A percentile compares a stretch with the other conserved stretches of the same genome.
phyloP scores from a whole-genome alignment of 805 yeast genomes.

The Wickerhamomyces canadensis region DNA sequence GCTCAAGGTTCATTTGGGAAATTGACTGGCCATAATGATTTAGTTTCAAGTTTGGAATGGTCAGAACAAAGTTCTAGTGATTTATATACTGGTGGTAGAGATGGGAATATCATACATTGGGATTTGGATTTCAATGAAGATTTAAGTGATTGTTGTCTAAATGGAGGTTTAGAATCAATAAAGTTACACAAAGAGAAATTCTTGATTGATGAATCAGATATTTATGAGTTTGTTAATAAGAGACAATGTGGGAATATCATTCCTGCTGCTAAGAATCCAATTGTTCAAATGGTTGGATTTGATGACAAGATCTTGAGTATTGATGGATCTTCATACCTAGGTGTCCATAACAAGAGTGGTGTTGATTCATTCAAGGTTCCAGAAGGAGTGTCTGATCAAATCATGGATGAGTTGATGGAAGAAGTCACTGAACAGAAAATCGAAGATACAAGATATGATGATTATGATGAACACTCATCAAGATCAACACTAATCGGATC shows the following conservation, averaged over 20 bases:
- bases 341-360: constrained; percentile 40
- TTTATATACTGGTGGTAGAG: constrained; percentile 58
- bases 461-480: constrained; percentile 1
- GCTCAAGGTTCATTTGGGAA: constrained; percentile 45
- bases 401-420: constrained; percentile 19
- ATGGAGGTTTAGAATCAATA: constrained; percentile 41
- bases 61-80: constrained; percentile 39
- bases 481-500: constrained; percentile 9
- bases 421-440: constrained; percentile 6
- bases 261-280: constrained; percentile 51
- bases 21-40: constrained; percentile 51
- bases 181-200: constrained; percentile 26
- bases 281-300: constrained; percentile 40
- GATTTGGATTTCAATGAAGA: constrained; percentile 38
- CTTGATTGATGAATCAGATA: constrained; percentile 17
- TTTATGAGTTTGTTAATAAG: constrained; percentile 30
- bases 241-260: constrained; percentile 58
- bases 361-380: constrained; percentile 16
- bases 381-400: constrained; percentile 16
- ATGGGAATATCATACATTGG: constrained; percentile 64
- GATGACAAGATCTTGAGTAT: constrained; percentile 40
- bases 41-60: constrained; percentile 60
- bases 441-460: background rate
- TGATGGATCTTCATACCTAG: constrained; percentile 50
- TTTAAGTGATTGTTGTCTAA: constrained; percentile 36